Evolutionary conservation across 371 early-diverging fungal genomes (phyloP).

Genomic region (Mortierella sp.): DNA sequence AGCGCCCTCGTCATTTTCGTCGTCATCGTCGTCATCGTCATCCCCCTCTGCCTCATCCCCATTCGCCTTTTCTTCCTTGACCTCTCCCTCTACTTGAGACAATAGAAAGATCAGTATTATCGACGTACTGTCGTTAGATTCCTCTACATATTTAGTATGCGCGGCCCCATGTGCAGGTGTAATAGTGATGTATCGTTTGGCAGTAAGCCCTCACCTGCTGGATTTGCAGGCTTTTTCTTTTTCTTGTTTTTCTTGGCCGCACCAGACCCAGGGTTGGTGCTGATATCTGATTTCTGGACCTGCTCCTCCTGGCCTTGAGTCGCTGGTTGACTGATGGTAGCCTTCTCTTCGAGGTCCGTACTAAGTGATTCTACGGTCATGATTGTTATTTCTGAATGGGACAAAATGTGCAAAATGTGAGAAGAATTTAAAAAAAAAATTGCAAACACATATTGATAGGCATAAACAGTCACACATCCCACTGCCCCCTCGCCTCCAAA

Average conservation of each 20-base stretch:
- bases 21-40: slow-evolving; percentile 48
- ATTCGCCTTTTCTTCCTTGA: slow-evolving; percentile 41
- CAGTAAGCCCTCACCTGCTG: slow-evolving; percentile 22
- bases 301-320: slow-evolving; percentile 19
- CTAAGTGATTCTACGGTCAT: slow-evolving; percentile 39
- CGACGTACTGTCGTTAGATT: too few relatives aligned
- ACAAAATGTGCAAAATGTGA: background rate
- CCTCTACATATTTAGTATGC: background rate
- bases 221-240: slow-evolving; percentile 39
- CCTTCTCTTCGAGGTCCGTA: slow-evolving; percentile 26
- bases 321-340: slow-evolving; percentile 6
- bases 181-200: slow-evolving; percentile 1
- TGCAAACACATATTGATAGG: background rate
- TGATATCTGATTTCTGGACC: slow-evolving; percentile 6
- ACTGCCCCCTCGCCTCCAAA: background rate
- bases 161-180: background rate
- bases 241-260: slow-evolving; percentile 48
- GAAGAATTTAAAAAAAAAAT: background rate
- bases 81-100: slow-evolving; percentile 17
- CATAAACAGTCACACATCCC: background rate
- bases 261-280: slow-evolving; percentile 13
- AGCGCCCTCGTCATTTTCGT: slow-evolving; percentile 29
- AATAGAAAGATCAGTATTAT: background rate
- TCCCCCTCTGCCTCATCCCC: slow-evolving; percentile 27
- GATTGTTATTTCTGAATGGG: background rate